These are phyloP conservation scores for Rhizopus stolonifer DNA, from an alignment of 371 early-diverging fungal genomes.

Conservation along the genomic window DNA sequence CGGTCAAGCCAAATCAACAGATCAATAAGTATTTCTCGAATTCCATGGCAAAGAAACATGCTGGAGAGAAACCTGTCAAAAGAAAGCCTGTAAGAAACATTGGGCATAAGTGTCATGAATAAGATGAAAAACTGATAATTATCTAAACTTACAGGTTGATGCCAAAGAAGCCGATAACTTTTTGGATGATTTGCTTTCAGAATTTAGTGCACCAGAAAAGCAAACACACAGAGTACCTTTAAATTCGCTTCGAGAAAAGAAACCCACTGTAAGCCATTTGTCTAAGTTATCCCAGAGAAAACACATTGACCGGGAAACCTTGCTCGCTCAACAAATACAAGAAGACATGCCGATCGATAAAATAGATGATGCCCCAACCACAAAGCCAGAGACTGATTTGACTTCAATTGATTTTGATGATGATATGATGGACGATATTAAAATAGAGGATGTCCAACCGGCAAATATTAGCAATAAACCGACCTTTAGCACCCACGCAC, in stretches of 20 bases:
- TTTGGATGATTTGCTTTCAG: constrained; percentile 28
- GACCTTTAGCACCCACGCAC: constrained; percentile 8
- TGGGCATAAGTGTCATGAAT: background rate
- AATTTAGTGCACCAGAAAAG: constrained; percentile 9
- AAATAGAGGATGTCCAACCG: constrained; percentile 9
- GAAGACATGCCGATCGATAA: background rate
- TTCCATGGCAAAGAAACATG: constrained; percentile 9
- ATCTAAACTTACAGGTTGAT: constrained; percentile 4
- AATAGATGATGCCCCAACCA: background rate
- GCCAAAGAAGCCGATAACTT: constrained; percentile 29
- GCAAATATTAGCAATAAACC: background rate
- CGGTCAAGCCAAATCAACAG: constrained; percentile 25
- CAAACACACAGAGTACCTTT: background rate
- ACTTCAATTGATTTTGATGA: constrained; percentile 1
- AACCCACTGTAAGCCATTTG: background rate
- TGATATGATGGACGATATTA: constrained; percentile 16
- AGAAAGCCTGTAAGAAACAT: constrained; percentile 11
- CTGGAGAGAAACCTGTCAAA: constrained; percentile 16
- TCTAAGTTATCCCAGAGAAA: background rate
- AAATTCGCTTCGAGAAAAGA: background rate
- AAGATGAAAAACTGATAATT: background rate
- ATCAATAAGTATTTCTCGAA: constrained; percentile 34
- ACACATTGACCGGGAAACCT: background rate
- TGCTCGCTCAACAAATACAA: background rate
- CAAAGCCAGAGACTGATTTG: background rate